Percentiles rank a stretch among this genome's conserved stretches.
These are phyloP conservation scores for Polyporus tsugae DNA, from an alignment of 1,284 basidiomycete genomes.

Conservation along the genomic window DNA sequence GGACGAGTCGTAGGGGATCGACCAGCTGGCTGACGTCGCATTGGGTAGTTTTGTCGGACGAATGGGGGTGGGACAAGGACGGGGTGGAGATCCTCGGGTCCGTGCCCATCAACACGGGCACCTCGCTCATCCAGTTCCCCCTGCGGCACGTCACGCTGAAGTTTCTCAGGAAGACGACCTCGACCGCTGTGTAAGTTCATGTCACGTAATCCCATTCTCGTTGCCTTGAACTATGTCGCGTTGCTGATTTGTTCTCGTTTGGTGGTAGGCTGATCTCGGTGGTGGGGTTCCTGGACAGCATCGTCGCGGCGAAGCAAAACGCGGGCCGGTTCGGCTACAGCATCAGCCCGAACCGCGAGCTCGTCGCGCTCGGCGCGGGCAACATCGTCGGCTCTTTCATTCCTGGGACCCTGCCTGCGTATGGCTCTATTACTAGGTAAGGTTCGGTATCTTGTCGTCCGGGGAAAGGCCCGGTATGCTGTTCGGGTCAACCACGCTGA, in stretches of 20 bases:
- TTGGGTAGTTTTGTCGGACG: slow-evolving; percentile 73
- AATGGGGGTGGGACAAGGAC: slow-evolving; percentile 78
- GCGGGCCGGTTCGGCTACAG: slow-evolving; percentile 84
- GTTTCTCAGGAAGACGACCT: slow-evolving; percentile 78
- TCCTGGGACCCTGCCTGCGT: slow-evolving; percentile 88
- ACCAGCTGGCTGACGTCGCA: slow-evolving; percentile 3
- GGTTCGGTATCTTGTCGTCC: too few species aligned
- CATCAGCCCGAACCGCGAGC: slow-evolving; percentile 91
- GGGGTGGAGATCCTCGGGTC: slow-evolving; percentile 87
- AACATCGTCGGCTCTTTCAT: slow-evolving; percentile 85
- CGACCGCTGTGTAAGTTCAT: slow-evolving; percentile 73
- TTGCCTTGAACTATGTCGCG: neutral
- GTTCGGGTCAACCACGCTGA: too few species aligned
- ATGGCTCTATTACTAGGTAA: slow-evolving; percentile 87
- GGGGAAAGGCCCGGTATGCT: too few species aligned
- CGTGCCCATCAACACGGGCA: slow-evolving; percentile 68
- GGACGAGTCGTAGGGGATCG: too few species aligned
- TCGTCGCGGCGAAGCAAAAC: slow-evolving; percentile 90
- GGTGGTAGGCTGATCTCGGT: slow-evolving; percentile 71
- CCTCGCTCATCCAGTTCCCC: slow-evolving; percentile 74
- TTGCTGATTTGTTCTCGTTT: slow-evolving; percentile 18
- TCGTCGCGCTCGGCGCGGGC: slow-evolving; percentile 86
- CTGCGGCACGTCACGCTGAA: slow-evolving; percentile 64
- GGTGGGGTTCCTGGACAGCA: slow-evolving; percentile 83
- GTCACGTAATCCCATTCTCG: slow-evolving; percentile 4